Base-by-base conservation (phyloP, 352 stramenopile genomes). In the Pythium vanterpoolii region DNA sequence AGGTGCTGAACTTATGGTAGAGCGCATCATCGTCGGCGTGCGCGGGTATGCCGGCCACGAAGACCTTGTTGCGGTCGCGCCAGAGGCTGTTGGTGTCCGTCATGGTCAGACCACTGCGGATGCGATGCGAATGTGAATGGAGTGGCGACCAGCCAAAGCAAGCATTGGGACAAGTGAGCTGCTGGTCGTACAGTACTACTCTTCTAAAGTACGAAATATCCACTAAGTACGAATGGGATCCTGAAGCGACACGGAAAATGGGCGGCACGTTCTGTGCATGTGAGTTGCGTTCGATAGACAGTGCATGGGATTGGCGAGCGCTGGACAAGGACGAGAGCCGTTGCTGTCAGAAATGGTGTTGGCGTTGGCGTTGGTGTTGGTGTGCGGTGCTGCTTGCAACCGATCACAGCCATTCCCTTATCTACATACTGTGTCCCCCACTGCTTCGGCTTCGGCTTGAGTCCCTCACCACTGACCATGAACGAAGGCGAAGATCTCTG, bases 61-160 rank as follows among this genome's bases (percentile, higher is more conserved):
- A 91, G 49, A 94, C 78, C 72, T 94, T 94, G 72, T 91, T 94
- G 66, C 85, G 85, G 68, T 94, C 85, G 49, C 85, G 85, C 85
- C 85, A 94, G 27, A 94, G 70, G 19, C 28, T 43, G 55, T 93
- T 71, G 63, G 87, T 78, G 10, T 65, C 68, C 79, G 88, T 89
- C 34, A 28, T 43, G 24, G 45, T 28, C 23, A 24, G 21, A n/a
- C n/a, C n/a, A n/a, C n/a, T n/a, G n/a, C n/a, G 18, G 45, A 18
- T 6, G 13, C 28, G 21, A 34, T 10, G 6, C 9, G 24, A 16
- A 19, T 58, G 26, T 11, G 24, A 28, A 28, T 38, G 49, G 36
- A 19, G 49, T 38, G 49, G 36, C 16, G 49, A 27, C 45, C 56
- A 62, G 28, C 54, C 54, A 61, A 61, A 21, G 26, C 24, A 28